Evolutionary conservation across 495 filamentous ascomycete genomes (phyloP).

Genomic region (Neurospora cerealis): DNA sequence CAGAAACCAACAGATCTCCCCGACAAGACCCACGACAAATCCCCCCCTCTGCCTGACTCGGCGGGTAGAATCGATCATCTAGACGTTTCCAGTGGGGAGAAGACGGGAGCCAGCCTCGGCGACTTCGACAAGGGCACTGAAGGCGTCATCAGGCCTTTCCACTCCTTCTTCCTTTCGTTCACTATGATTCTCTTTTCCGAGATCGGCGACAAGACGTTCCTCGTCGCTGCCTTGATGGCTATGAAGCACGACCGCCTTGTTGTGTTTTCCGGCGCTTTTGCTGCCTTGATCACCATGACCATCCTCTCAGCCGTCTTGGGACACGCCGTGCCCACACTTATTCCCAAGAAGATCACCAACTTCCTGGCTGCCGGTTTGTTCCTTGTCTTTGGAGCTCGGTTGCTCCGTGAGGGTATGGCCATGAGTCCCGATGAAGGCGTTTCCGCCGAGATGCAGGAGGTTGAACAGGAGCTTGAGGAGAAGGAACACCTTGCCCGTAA

Average conservation of each 20-base stretch:
- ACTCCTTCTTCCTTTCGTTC: constrained; percentile 85
- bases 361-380: constrained; percentile 79
- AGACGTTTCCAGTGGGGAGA: constrained; percentile 47
- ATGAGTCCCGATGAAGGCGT: constrained; percentile 87
- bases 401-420: constrained; percentile 77
- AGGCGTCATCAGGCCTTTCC: constrained; percentile 70
- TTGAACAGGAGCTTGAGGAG: constrained; percentile 89
- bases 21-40: constrained; percentile 67
- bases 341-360: constrained; percentile 80
- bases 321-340: constrained; percentile 82
- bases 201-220: constrained; percentile 96
- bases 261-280: constrained; percentile 90
- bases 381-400: constrained; percentile 75
- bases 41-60: constrained; percentile 60
- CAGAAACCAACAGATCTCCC: constrained; percentile 81
- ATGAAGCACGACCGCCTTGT: constrained; percentile 93
- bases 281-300: constrained; percentile 86
- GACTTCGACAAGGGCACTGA: constrained; percentile 36
- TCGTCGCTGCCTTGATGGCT: constrained; percentile 95
- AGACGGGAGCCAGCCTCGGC: constrained; percentile 16
- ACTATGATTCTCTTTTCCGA: constrained; percentile 98
- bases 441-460: constrained; percentile 91
- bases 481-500: constrained; percentile 66
- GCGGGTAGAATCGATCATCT: constrained; percentile 52
- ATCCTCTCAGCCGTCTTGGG: constrained; percentile 93